phyloP scores from a whole-genome alignment of 2,329 filamentous ascomycete species.

The Cladosporium sp. region DNA sequence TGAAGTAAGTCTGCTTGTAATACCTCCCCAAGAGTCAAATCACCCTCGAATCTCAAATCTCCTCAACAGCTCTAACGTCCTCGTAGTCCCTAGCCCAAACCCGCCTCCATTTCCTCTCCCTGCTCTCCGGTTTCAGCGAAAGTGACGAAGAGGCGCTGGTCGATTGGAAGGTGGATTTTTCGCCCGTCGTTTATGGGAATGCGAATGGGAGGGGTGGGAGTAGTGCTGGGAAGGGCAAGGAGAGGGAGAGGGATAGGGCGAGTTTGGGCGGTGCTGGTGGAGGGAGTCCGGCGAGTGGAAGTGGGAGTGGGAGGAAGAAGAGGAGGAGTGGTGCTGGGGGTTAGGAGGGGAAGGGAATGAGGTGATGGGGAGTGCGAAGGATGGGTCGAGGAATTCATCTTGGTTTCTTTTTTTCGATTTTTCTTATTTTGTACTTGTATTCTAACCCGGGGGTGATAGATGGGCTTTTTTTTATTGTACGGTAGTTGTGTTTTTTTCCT shows the following conservation, averaged over 20 bases:
- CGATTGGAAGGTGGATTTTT: constrained; percentile 25
- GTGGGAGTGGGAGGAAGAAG: constrained; percentile 10
- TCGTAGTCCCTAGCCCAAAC: constrained; percentile 30
- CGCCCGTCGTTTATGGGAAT: constrained; percentile 14
- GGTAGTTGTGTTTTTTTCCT: no score
- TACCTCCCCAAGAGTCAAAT: background rate
- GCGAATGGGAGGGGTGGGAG: background rate
- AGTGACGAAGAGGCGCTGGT: constrained; percentile 17
- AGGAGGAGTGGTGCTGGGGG: constrained; percentile 4
- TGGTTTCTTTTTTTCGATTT: background rate
- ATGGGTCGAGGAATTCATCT: background rate
- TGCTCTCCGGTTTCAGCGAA: constrained; percentile 26
- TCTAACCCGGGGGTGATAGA: no score
- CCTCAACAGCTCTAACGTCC: background rate
- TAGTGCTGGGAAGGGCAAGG: background rate
- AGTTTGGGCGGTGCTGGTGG: background rate
- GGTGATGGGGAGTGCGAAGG: background rate
- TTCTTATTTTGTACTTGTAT: no score
- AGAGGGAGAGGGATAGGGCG: background rate
- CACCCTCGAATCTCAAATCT: background rate
- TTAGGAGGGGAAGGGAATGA: background rate
- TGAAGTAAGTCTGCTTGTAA: constrained; percentile 23
- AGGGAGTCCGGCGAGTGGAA: background rate
- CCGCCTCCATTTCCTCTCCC: constrained; percentile 28
- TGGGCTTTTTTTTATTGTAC: no score